Evolutionary conservation across 2,329 filamentous ascomycete genomes (phyloP).

Genomic region (Pyricularia grisea): DNA sequence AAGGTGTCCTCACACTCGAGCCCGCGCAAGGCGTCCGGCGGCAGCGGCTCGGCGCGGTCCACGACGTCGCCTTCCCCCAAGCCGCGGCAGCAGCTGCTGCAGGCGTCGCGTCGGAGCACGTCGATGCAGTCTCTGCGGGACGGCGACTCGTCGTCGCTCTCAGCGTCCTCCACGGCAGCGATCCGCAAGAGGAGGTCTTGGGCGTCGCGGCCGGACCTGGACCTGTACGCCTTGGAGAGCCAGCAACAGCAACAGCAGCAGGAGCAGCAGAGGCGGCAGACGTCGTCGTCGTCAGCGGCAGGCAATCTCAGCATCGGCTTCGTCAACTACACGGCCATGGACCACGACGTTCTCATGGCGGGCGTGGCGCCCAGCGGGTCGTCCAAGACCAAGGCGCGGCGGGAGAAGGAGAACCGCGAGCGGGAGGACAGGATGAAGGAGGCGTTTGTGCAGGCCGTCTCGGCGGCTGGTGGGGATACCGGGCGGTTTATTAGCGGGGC

Average conservation of each 20-base stretch:
- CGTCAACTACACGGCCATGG: slow-evolving; percentile 81
- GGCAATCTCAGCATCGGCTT: slow-evolving; percentile 45
- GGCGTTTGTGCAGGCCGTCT: slow-evolving; percentile 58
- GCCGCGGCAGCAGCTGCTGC: slow-evolving; percentile 3
- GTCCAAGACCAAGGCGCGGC: slow-evolving; percentile 86
- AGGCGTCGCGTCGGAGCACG: slow-evolving; percentile 12
- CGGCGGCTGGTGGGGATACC: slow-evolving; percentile 61
- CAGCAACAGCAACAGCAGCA: slow-evolving; percentile 9
- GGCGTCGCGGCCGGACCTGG: slow-evolving; percentile 11
- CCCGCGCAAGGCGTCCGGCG: slow-evolving; percentile 15
- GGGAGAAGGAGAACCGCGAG: slow-evolving; percentile 81
- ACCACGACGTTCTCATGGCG: slow-evolving; percentile 70
- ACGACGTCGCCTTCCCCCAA: neutral
- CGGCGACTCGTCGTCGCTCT: slow-evolving; percentile 1
- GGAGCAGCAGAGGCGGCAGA: slow-evolving; percentile 8
- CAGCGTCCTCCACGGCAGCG: slow-evolving; percentile 7
- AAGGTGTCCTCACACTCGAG: slow-evolving; percentile 16
- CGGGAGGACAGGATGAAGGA: slow-evolving; percentile 50
- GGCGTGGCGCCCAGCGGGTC: slow-evolving; percentile 88
- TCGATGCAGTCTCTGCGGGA: slow-evolving; percentile 16
- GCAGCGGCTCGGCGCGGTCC: slow-evolving; percentile 10
- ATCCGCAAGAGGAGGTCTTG: slow-evolving; percentile 28
- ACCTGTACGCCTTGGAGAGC: neutral
- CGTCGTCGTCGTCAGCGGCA: slow-evolving; percentile 11
- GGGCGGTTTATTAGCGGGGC: slow-evolving; percentile 21